Base-by-base conservation (phyloP, 768 basidiomycete species). In the Basidioascus undulatus region DNA sequence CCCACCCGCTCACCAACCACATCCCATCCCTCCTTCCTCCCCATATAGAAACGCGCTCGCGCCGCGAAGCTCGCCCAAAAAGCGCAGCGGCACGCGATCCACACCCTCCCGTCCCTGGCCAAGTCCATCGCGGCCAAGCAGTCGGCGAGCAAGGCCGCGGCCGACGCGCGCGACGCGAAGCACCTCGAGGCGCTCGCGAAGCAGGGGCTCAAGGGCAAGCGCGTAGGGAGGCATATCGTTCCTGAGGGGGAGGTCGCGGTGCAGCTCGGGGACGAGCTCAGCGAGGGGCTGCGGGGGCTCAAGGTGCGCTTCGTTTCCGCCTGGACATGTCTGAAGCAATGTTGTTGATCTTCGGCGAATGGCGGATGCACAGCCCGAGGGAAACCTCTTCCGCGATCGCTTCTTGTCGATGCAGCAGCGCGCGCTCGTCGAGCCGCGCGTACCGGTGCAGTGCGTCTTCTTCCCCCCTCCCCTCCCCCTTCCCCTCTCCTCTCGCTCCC, bases 301-400 rank as follows among this genome's bases (percentile, higher is more conserved):
- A 84, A 84, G 72, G 84, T 80, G 39, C 32, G 67, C 59, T 16
- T 9, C 10, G n/a, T 33, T 9, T 36, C 26, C 26, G 15, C 30
- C 11, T 40, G 21, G 8, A 16, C 16, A 8, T 7, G 15, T 10
- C 6, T 23, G 8, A n/a, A 10, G n/a, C 26, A 32, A 3, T 26
- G 13, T 10, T 15, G 23, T 19, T 16, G 21, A 31, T 16, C 7
- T 20, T 36, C 2, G 24, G 35, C 26, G 39, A 38, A 44, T 34
- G 30, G 10, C 28, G 15, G 10, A 15, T 18, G 18, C 38, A 25
- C 45, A 89, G 84, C 80, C 81, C 15, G 84, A 92, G 62, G 86
- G 86, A 20, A 92, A 89, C 54, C 61, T 86, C 26, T 89, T 89
- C 67, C 68, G 73, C 19, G 86, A 92, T 55, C 71, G 82, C 2